Conservation (phyloP, 805 yeast species). For the Yarrowia porcina region DNA sequence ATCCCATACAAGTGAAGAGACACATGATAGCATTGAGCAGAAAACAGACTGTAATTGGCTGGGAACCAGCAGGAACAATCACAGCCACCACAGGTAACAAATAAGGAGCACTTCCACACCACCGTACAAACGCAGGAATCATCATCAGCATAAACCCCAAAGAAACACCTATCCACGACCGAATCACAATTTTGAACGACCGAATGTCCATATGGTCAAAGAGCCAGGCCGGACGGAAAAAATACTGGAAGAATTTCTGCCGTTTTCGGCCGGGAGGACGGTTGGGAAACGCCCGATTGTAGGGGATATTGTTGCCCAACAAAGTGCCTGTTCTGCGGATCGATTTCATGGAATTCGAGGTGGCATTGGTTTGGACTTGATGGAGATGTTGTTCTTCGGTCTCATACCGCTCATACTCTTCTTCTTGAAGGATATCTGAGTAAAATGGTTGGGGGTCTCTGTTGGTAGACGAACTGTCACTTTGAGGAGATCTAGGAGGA, state of each 20-base stretch:
- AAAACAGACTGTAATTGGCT: neutral
- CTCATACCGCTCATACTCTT: neutral
- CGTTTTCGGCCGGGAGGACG: neutral
- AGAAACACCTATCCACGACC: conserved; percentile 10
- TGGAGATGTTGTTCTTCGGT: neutral
- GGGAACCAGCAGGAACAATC: conserved; percentile 1
- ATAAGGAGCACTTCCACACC: conserved; percentile 4
- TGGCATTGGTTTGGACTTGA: neutral
- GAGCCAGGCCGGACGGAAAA: conserved; percentile 9
- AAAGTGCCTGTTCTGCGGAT: neutral
- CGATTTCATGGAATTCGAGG: neutral
- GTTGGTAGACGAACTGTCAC: neutral
- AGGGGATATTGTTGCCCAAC: conserved; percentile 10
- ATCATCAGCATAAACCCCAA: conserved; percentile 10
- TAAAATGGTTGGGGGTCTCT: neutral
- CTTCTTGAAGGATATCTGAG: neutral
- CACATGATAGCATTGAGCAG: conserved; percentile 8
- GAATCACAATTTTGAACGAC: neutral
- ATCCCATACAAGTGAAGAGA: conserved; percentile 2
- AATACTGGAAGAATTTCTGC: neutral
- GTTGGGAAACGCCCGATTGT: conserved; percentile 6
- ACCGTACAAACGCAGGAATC: neutral
- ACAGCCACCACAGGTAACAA: conserved; percentile 2
- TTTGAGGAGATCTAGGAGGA: neutral
- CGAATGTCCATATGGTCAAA: neutral